A percentile compares a stretch with the other conserved stretches of the same genome.
These are phyloP conservation scores for Blastobotrys malaysiensis DNA, from an alignment of 1,139 yeast species.

Conservation along the genomic window DNA sequence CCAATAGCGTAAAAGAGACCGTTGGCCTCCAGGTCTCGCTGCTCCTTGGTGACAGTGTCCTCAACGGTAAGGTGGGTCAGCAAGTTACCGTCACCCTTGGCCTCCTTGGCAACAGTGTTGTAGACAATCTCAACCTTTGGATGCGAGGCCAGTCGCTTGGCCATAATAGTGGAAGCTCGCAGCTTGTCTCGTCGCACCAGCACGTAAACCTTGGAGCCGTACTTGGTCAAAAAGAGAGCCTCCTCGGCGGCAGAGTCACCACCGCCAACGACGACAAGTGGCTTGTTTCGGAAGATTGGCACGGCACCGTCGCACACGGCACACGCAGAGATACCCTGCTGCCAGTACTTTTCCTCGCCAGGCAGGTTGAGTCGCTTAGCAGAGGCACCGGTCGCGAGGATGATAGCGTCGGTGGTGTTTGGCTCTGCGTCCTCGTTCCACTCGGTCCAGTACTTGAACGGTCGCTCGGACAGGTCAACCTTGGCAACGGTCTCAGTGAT, in stretches of 20 bases:
- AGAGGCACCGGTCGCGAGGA: slow-evolving; percentile 95
- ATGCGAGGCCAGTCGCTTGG: slow-evolving; percentile 75
- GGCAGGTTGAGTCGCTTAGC: slow-evolving; percentile 92
- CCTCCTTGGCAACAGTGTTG: slow-evolving; percentile 81
- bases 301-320: slow-evolving; percentile 99
- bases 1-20: slow-evolving; percentile 98
- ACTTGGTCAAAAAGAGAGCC: slow-evolving; percentile 91
- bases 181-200: slow-evolving; percentile 90
- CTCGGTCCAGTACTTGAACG: slow-evolving; percentile 96
- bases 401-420: slow-evolving; percentile 84
- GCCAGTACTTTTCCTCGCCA: slow-evolving; percentile 98
- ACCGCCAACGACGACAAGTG: slow-evolving; percentile 95
- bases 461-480: slow-evolving; percentile 77
- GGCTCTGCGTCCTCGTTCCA: slow-evolving; percentile 79
- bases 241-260: slow-evolving; percentile 99
- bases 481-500: slow-evolving; percentile 92
- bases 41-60: slow-evolving; percentile 68
- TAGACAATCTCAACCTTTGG: slow-evolving; percentile 87
- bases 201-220: slow-evolving; percentile 90
- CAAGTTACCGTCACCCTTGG: slow-evolving; percentile 83
- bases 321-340: slow-evolving; percentile 97
- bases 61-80: slow-evolving; percentile 38
- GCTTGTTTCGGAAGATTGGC: slow-evolving; percentile 96
- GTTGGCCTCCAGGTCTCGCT: slow-evolving; percentile 64
- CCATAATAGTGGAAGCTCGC: slow-evolving; percentile 96